Percentiles rank a stretch among this genome's conserved stretches.
These are phyloP conservation scores for Rhizopus microsporus DNA, from an alignment of 371 early-diverging fungal genomes.

Conservation along the genomic window DNA sequence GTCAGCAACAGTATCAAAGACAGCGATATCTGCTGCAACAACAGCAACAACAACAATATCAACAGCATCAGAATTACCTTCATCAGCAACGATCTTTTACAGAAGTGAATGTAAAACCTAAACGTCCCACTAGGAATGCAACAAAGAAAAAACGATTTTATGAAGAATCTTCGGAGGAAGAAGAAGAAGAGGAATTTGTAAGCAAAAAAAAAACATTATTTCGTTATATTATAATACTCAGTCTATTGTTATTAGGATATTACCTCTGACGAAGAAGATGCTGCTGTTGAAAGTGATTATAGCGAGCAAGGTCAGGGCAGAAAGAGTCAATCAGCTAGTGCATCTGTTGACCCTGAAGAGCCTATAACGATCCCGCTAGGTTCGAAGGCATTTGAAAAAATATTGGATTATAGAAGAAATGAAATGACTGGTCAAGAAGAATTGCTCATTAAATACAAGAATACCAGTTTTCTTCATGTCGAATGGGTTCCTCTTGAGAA, in stretches of 20 bases:
- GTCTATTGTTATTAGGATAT: slow-evolving; percentile 2
- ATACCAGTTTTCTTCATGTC: slow-evolving; percentile 76
- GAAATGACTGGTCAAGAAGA: slow-evolving; percentile 43
- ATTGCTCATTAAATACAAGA: slow-evolving; percentile 58
- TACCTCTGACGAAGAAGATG: slow-evolving; percentile 26
- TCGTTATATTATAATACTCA: background rate
- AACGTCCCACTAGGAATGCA: slow-evolving; percentile 36
- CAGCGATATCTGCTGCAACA: slow-evolving; percentile 15
- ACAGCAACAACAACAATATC: slow-evolving; percentile 33
- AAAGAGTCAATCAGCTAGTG: slow-evolving; percentile 5
- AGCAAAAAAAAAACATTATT: background rate
- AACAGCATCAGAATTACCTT: slow-evolving; percentile 19
- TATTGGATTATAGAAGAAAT: slow-evolving; percentile 61
- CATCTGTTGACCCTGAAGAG: slow-evolving; percentile 38
- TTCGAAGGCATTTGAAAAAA: slow-evolving; percentile 70
- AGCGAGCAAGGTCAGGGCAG: slow-evolving; percentile 18
- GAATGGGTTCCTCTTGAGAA: slow-evolving; percentile 73
- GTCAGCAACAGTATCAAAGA: slow-evolving; percentile 26
- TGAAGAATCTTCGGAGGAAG: slow-evolving; percentile 49
- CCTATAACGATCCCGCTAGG: slow-evolving; percentile 74
- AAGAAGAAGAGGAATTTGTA: slow-evolving; percentile 43
- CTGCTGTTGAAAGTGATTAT: slow-evolving; percentile 35
- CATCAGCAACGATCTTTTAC: slow-evolving; percentile 4
- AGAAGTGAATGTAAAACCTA: slow-evolving; percentile 28
- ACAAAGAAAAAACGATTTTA: slow-evolving; percentile 41